Base-by-base conservation (phyloP, 139 green algal species). In the Tetraselmis striata region DNA sequence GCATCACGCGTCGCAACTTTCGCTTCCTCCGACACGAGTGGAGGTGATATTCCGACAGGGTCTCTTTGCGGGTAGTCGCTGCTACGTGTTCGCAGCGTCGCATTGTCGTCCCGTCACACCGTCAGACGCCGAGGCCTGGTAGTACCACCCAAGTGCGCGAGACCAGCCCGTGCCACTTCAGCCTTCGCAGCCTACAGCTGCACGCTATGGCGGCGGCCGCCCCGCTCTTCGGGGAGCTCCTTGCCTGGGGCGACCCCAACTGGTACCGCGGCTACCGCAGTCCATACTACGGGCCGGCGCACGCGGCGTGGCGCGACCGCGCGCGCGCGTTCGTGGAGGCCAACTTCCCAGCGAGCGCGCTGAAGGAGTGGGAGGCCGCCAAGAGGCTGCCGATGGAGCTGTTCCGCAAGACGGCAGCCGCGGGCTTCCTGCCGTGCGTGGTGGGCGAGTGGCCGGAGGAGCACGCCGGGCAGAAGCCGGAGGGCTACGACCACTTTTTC, bases 311-410 rank as follows among this genome's bases (percentile, higher is more conserved):
- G 78, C 30, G 78, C 2, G n/a, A 30, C 26, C 74, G 74, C 26
- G 74, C n/a, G 22, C 78, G 84, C 59, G 77, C 78, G 78, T 88
- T 88, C 32, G 84, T 88, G 23, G 84, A 88, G 24, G 29, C 23
- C 2, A 77, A 85, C 24, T 81, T 88, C 27, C 27, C 77, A 29
- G 77, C 81, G 28, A 45, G 32, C 77, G 26, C 26, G 28, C 45
- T 67, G 45, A 78, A 83, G 59, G 79, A 88, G 76, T 88, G 84
- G 84, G 84, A 85, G 30, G 84, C 84, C 77, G 31, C 78, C 58
- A 88, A 85, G 31, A 77, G 32, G 29, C 30, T 85, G 45, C 84
- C 84, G 28, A 58, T 59, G 75, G 84, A 88, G 31, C 29, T 88
- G 11, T 84, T 83, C 81, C 29, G 28, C 11, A 85, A 85, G 74